These are phyloP conservation scores for Tulasnella sp. DNA, from an alignment of 768 basidiomycete species.

Conservation along the genomic window DNA sequence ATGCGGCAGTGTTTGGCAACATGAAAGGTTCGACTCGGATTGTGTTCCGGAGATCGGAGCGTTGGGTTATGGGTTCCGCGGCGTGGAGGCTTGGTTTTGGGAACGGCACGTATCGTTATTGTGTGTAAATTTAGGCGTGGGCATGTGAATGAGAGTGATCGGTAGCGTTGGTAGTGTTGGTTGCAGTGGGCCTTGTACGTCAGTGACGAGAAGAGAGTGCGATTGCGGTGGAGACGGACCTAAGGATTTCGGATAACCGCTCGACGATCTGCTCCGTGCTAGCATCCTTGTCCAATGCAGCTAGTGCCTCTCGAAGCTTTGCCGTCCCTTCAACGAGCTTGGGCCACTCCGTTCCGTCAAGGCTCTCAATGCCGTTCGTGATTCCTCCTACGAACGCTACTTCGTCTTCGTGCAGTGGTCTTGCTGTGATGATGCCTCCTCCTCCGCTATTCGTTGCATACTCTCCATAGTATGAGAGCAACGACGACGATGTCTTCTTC, in stretches of 20 bases:
- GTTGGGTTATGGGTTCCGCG: background rate
- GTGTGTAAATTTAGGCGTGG: background rate
- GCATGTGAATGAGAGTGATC: background rate
- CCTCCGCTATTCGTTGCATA: constrained; percentile 70
- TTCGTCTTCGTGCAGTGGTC: constrained; percentile 52
- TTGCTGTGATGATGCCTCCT: constrained; percentile 54
- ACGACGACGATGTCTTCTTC: constrained; percentile 4
- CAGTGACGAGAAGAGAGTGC: constrained; percentile 5
- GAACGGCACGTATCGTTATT: background rate
- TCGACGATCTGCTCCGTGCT: constrained; percentile 55
- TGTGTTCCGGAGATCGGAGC: constrained; percentile 23
- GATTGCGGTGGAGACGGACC: constrained; percentile 49
- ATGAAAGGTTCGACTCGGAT: constrained; percentile 21
- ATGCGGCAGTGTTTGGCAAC: background rate
- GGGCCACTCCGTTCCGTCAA: constrained; percentile 61
- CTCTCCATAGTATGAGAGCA: constrained; percentile 50
- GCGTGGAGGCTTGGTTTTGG: background rate
- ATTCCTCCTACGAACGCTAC: constrained; percentile 52
- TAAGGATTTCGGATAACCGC: constrained; percentile 60
- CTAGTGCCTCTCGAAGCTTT: constrained; percentile 40
- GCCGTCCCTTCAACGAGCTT: constrained; percentile 62
- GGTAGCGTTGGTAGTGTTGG: background rate
- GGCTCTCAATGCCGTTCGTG: constrained; percentile 73
- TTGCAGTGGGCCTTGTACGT: background rate
- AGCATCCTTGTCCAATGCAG: constrained; percentile 39